Evolutionary conservation across 2,329 filamentous ascomycete genomes (phyloP).

Genomic region (Aspergillus eucalypticola): DNA sequence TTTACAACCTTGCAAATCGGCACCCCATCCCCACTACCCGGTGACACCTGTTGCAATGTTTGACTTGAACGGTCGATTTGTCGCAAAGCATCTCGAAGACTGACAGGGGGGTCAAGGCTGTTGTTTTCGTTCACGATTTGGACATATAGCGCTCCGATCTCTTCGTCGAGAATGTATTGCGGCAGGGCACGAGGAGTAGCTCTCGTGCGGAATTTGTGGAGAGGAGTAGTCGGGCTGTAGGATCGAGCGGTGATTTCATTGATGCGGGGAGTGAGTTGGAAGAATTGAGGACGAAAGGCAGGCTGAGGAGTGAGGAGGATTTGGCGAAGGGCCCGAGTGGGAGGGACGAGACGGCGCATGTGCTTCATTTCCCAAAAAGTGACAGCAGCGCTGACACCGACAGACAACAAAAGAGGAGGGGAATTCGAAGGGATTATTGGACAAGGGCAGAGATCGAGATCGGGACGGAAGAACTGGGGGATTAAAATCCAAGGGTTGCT

Average conservation of each 20-base stretch:
- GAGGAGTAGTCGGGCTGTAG: conserved; percentile 19
- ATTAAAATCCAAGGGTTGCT: background rate
- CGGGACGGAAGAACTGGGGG: background rate
- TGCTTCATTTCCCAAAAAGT: conserved; percentile 33
- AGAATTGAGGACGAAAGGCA: conserved; percentile 16
- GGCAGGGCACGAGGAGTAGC: conserved; percentile 10
- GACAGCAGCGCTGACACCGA: background rate
- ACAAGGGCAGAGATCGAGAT: background rate
- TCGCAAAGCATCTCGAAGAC: conserved; percentile 38
- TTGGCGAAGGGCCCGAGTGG: conserved; percentile 34
- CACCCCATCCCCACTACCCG: conserved; percentile 26
- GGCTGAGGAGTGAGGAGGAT: conserved; percentile 29
- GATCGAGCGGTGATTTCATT: conserved; percentile 12
- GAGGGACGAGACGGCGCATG: conserved; percentile 34
- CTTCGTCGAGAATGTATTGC: conserved; percentile 34
- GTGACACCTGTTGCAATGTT: conserved; percentile 53
- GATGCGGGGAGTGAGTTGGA: conserved; percentile 8
- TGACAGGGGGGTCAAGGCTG: conserved; percentile 30
- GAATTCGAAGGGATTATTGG: background rate
- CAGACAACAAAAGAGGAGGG: background rate
- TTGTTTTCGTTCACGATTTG: conserved; percentile 39
- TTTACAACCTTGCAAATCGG: conserved; percentile 73
- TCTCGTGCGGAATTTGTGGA: background rate
- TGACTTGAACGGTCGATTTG: conserved; percentile 52
- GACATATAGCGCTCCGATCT: conserved; percentile 33